These are phyloP conservation scores for Luffa aegyptiaca DNA, from an alignment of 306 rosid genomes.

Conservation along the genomic window DNA sequence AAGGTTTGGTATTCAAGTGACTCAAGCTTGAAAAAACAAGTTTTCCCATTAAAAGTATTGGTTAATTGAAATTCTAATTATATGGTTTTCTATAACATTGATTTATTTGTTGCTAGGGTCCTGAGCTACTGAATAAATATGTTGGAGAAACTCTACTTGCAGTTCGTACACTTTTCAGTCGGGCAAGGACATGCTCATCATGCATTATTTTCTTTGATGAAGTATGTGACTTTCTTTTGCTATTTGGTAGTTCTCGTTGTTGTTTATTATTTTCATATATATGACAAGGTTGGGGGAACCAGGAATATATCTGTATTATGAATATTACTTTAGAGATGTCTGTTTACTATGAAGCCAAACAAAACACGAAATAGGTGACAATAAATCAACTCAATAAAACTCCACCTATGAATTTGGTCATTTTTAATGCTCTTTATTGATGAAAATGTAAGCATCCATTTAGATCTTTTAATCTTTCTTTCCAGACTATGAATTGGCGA, in stretches of 20 bases:
- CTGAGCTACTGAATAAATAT: slow-evolving; percentile 70
- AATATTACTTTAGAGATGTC: no score
- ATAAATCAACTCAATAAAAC: no score
- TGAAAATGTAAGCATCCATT: no score
- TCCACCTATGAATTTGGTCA: no score
- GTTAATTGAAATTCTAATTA: background rate
- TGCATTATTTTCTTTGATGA: slow-evolving; percentile 80
- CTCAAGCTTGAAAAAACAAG: background rate
- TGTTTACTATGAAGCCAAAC: background rate
- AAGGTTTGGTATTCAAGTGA: slow-evolving; percentile 30
- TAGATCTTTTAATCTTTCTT: no score
- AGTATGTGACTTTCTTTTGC: slow-evolving; percentile 33
- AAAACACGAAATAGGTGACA: background rate
- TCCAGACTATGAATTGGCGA: no score
- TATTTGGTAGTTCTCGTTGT: background rate
- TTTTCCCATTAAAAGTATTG: background rate
- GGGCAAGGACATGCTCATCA: slow-evolving; percentile 79
- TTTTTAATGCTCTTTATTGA: no score
- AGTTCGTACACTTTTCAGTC: slow-evolving; percentile 50
- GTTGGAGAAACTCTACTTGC: slow-evolving; percentile 79
- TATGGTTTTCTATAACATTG: background rate
- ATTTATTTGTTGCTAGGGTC: slow-evolving; percentile 40
- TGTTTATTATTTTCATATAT: background rate
- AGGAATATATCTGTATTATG: background rate
- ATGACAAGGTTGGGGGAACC: background rate